Percentiles rank a stretch among this genome's conserved stretches.
Conservation (phyloP, 257 asterid genomes). For the Ballota nigra region DNA sequence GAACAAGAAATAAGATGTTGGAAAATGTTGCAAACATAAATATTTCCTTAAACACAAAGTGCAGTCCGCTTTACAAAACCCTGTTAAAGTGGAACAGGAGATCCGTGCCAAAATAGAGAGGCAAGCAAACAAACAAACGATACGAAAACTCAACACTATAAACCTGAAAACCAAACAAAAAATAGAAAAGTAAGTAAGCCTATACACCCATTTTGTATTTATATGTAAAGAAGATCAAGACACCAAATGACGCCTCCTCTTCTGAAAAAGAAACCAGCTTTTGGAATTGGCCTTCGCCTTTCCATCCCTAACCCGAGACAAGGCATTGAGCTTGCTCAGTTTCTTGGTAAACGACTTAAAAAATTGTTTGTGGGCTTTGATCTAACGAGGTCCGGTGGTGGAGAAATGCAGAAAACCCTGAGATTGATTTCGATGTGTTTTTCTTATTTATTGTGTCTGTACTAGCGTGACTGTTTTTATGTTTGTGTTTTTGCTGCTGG, state of each 20-base stretch:
- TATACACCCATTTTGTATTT: constrained; percentile 35
- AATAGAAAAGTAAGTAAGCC: background rate
- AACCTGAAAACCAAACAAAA: constrained; percentile 27
- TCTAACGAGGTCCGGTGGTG: constrained; percentile 75
- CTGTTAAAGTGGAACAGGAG: background rate
- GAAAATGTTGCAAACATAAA: background rate
- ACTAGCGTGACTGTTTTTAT: too few relatives aligned
- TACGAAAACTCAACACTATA: background rate
- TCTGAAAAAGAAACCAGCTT: constrained; percentile 66
- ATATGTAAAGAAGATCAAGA: constrained; percentile 47
- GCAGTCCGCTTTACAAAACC: constrained; percentile 15
- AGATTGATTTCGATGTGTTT: too few relatives aligned
- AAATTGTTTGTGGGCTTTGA: constrained; percentile 68
- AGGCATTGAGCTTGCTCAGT: constrained; percentile 56
- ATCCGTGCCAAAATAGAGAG: background rate
- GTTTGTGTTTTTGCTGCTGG: too few relatives aligned
- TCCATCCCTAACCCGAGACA: constrained; percentile 61
- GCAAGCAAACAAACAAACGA: constrained; percentile 15
- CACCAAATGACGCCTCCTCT: constrained; percentile 73
- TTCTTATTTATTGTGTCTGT: too few relatives aligned
- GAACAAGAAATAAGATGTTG: background rate
- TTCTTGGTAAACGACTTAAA: constrained; percentile 76
- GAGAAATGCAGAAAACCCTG: too few relatives aligned
- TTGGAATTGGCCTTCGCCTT: constrained; percentile 46
- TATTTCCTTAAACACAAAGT: background rate